Base-by-base conservation (phyloP, 179 eudicot species). In the Amaranthus tricolor region DNA sequence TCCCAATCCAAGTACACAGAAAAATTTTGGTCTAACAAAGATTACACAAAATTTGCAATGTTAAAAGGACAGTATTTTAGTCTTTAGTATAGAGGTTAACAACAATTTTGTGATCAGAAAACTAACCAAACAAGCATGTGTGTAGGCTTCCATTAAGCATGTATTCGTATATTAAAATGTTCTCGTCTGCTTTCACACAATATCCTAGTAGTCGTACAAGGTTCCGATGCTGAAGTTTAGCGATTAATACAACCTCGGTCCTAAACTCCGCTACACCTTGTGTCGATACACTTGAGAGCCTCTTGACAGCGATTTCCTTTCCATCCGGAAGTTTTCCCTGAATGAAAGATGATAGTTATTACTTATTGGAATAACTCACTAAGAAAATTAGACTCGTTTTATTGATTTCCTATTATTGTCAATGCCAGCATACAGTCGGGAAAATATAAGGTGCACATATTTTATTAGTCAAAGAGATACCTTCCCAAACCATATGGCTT, bases 221-320 rank as follows among this genome's bases (percentile, higher is more conserved):
- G 76, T 79, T 79, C 44, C 82, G 71, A 20, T 79, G 82, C 67
- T 79, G 82, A 15, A 79, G 82, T 75, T 70, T 79, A 55, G 82
- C 82, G 57, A 79, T 79, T 58, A 75, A 31, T 20, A 49, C 55
- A 49, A 79, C 82, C 66, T 75, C 82, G 10, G 82, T 75, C 51
- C 76, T 76, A 75, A 79, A 79, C 58, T 79, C 82, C 73, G 65
- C 76, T 50, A 58, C 65, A 24, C 79, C 82, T 70, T 74, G 82
- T 71, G 47, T 64, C 10, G 82, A 70, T 40, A 70, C 79, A 79
- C 20, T 75, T 40, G 72, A 70, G 17, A 79, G 82, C 82, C 82
- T 74, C 78, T 79, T 79, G 31, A 79, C 82, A 16, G 82, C 82
- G 21, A 79, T 57, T 70, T 79, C 76, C 72, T 70, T 72, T 17